Base-by-base conservation (phyloP, 2,329 filamentous ascomycete species). In the Sporothrix inflata region DNA sequence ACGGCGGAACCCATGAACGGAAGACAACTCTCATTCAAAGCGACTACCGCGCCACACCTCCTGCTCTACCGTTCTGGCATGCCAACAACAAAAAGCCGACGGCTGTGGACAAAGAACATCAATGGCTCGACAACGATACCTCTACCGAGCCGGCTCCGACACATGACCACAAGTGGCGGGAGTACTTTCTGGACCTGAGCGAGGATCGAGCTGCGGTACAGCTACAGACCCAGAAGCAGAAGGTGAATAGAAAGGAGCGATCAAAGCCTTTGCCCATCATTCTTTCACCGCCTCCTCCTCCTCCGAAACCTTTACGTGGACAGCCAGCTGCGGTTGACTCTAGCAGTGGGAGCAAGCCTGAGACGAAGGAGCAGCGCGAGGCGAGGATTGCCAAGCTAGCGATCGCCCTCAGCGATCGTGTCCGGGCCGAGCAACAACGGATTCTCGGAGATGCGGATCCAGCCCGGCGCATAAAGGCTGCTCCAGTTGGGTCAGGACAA, bases 321-420 rank as follows among this genome's bases (percentile, higher is more conserved):
- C 12, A 3, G 6, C n/a, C 34, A 27, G 5, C 14, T 65, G n/a
- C 40, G n/a, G 27, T n/a, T 5, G n/a, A 57, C 6, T 19, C 27
- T 2, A n/a, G 14, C 24, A 30, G 12, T 9, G 14, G 4, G 14
- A 47, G 2, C 19, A 40, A 3, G 12, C 66, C 67, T 0, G 67
- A 69, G 40, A 42, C 67, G 21, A 30, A 38, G 3, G 42, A 47
- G 42, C 24, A 70, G 27, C 68, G 68, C 19, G 40, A 61, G 4
- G 68, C 24, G 42, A 34, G 55, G 24, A 61, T 70, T 30, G 68
- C 53, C 4, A n/a, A 34, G 27, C 12, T 70, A 14, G 68, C 68
- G 1, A 5, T 40, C 16, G 38, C 51, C 3, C 67, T 70, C 19
- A 27, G 27, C 16, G 14, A 49, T 7, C 27, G 55, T 14, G 16